Percentiles rank a stretch among this genome's conserved stretches.
phyloP scores from a whole-genome alignment of 2,329 filamentous ascomycete species.

The Fulvia fulva region DNA sequence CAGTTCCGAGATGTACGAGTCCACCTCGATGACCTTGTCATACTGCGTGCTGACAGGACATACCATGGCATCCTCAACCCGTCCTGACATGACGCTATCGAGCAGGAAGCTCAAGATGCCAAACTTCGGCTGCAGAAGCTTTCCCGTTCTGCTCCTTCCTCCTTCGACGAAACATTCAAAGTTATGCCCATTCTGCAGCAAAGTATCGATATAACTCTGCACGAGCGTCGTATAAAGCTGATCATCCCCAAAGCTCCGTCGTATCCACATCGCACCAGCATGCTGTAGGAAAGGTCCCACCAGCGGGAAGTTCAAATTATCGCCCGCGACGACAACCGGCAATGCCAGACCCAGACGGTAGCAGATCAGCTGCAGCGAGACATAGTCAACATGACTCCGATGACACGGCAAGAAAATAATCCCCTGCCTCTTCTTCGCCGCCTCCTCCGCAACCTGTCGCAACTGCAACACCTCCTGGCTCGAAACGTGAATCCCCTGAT shows the following conservation, averaged over 20 bases:
- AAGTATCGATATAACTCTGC: conserved; percentile 89
- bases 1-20: conserved; percentile 91
- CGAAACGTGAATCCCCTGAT: conserved; percentile 93
- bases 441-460: conserved; percentile 74
- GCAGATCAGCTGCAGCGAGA: conserved; percentile 90
- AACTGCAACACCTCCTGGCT: conserved; percentile 87
- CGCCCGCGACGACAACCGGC: conserved; percentile 88
- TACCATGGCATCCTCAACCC: conserved; percentile 85
- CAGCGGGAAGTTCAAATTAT: conserved; percentile 92
- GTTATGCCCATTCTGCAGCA: conserved; percentile 87
- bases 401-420: conserved; percentile 96
- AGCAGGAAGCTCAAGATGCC: conserved; percentile 89
- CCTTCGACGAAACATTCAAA: conserved; percentile 98
- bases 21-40: conserved; percentile 97
- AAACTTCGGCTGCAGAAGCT: conserved; percentile 90
- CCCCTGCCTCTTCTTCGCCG: conserved; percentile 82
- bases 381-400: conserved; percentile 92
- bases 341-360: conserved; percentile 86
- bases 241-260: conserved; percentile 87
- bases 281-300: conserved; percentile 89
- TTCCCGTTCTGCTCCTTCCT: conserved; percentile 86
- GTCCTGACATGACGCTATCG: conserved; percentile 81
- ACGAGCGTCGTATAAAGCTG: conserved; percentile 87
- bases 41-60: conserved; percentile 97
- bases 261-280: conserved; percentile 95